Evolutionary conservation across 2,329 filamentous ascomycete species (phyloP).

Genomic region (Cryphonectria japonica): DNA sequence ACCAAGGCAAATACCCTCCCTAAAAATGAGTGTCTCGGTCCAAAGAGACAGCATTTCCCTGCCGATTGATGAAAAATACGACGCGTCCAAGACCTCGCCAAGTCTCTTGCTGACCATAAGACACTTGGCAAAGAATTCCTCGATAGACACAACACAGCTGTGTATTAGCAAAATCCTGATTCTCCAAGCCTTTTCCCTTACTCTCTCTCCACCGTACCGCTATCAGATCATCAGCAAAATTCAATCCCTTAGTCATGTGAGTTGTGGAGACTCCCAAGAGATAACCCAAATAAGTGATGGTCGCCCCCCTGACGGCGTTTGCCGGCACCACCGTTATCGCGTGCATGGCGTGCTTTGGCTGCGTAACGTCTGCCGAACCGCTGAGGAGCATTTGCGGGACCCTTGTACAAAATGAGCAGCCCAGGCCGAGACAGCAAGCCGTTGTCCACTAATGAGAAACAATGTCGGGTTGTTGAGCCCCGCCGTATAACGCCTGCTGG

Average conservation of each 20-base stretch:
- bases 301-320: neutral
- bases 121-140: neutral
- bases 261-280: slow-evolving; percentile 17
- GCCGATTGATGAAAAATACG: neutral
- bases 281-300: slow-evolving; percentile 15
- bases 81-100: neutral
- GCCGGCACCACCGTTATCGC: slow-evolving; percentile 10
- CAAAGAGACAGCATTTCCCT: neutral
- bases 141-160: neutral
- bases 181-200: neutral
- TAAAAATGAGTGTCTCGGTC: neutral
- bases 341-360: slow-evolving; percentile 20
- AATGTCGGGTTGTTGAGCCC: neutral
- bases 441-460: neutral
- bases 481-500: neutral
- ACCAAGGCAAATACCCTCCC: neutral
- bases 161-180: neutral
- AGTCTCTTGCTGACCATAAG: neutral
- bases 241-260: slow-evolving; percentile 7
- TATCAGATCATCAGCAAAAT: neutral
- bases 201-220: neutral
- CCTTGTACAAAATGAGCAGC: slow-evolving; percentile 6
- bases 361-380: slow-evolving; percentile 10
- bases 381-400: slow-evolving; percentile 9
- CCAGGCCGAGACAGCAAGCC: slow-evolving; percentile 17